These are phyloP conservation scores for Tulasnella calospora DNA, from an alignment of 768 basidiomycete species.

Conservation along the genomic window DNA sequence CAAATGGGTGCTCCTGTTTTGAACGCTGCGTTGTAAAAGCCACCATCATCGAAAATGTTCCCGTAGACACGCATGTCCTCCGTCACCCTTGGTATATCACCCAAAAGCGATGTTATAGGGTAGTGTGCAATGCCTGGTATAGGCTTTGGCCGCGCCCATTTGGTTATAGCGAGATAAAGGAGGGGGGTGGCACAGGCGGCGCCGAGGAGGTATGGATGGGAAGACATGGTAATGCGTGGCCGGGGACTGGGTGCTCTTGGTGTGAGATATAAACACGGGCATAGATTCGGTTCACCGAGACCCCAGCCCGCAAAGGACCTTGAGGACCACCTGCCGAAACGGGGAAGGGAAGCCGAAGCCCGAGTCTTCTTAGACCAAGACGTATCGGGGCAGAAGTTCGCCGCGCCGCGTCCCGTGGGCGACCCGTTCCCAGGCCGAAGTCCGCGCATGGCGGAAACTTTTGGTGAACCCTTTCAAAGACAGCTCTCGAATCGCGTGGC, in stretches of 20 bases:
- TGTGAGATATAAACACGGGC: not conserved
- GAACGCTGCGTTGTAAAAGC: not conserved
- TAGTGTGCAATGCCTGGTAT: conserved; percentile 4
- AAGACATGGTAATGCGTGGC: not conserved
- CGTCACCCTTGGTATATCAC: not conserved
- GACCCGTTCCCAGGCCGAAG: no score
- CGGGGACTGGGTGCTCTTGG: not conserved
- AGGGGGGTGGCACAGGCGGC: not conserved
- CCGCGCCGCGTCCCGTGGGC: no score
- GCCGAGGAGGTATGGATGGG: not conserved
- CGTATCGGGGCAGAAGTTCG: no score
- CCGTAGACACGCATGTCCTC: not conserved
- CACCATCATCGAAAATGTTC: not conserved
- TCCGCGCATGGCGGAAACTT: no score
- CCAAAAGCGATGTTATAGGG: conserved; percentile 6
- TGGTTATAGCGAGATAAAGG: not conserved
- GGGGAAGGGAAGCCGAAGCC: not conserved
- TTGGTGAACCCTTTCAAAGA: no score
- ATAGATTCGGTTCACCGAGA: not conserved
- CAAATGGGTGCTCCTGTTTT: not conserved
- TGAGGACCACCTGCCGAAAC: not conserved
- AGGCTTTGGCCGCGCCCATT: conserved; percentile 11
- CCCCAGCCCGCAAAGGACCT: no score
- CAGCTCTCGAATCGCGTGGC: no score
- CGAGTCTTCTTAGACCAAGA: no score